Evolutionary conservation across 192 early-diverging fungal species (phyloP).

Genomic region (Physocladia obscura): DNA sequence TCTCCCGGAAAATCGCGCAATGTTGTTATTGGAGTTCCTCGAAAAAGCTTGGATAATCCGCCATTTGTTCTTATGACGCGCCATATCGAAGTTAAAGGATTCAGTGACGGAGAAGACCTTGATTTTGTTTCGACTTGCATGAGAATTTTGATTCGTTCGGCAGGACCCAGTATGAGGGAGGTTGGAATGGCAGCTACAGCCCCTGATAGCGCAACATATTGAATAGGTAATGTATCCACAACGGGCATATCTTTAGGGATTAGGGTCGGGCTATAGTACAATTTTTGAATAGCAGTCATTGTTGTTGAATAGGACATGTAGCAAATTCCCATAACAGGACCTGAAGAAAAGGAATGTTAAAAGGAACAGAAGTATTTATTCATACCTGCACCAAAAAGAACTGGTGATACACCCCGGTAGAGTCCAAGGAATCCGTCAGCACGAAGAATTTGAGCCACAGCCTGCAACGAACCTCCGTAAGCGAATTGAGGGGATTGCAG

Average conservation of each 20-base stretch:
- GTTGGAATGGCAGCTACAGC: constrained; percentile 90
- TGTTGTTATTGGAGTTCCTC: constrained; percentile 86
- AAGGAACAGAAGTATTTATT: too few species aligned
- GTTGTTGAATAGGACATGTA: constrained; percentile 64
- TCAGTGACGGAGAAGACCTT: background rate
- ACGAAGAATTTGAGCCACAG: constrained; percentile 72
- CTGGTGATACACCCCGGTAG: constrained; percentile 90
- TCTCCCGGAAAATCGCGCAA: constrained; percentile 85
- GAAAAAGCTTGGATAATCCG: constrained; percentile 79
- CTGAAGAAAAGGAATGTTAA: too few species aligned
- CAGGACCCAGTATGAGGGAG: constrained; percentile 71
- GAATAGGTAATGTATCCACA: constrained; percentile 58
- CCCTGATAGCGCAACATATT: constrained; percentile 65
- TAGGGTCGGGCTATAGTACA: constrained; percentile 29
- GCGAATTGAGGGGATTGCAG: constrained; percentile 76
- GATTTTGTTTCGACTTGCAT: constrained; percentile 64
- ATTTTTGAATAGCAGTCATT: background rate
- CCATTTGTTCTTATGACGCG: constrained; percentile 60
- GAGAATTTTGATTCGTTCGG: constrained; percentile 90
- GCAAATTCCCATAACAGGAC: constrained; percentile 83
- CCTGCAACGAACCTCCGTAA: constrained; percentile 72
- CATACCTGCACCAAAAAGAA: constrained; percentile 77
- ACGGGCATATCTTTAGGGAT: constrained; percentile 3
- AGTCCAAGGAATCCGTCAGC: constrained; percentile 84
- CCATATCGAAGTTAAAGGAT: constrained; percentile 16